Base-by-base conservation (phyloP, 495 filamentous ascomycete species). In the Lasiosphaeria hispida region DNA sequence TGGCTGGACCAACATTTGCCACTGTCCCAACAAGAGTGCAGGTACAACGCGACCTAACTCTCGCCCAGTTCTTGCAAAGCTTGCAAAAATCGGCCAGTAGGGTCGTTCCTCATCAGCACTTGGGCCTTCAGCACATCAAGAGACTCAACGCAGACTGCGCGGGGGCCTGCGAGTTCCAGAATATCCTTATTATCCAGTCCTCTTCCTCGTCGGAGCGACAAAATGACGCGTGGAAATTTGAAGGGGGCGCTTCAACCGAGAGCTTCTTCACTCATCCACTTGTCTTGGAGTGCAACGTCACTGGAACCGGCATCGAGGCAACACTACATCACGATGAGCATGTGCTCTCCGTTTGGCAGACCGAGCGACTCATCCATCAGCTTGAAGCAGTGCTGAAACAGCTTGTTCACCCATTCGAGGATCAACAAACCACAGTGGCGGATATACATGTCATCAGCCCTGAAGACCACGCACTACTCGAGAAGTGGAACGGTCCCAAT, bases 1-100 rank as follows among this genome's bases (percentile, higher is more conserved):
- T 84, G 48, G 63, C 72, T 6, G 83, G 80, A 0, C 77, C 85
- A 0, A 71, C 83, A 0, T 78, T 87, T 40, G 77, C 84, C 14
- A 86, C 85, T 0, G 66, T 86, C 0, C 85, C 85, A 5, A 67
- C 81, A 11, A 74, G 83, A 1, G 65, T 74, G 3, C 53, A 40
- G 1, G 17, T 70, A 4, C 40, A 45, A 19, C 36, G 40, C 15
- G 57, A 58, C 8, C 49, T 47, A 41, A 10, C 34, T 13, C n/a
- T 69, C 2, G 36, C 23, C 10, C 42, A 44, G 1, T 69, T 67
- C 19, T 44, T 71, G 36, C n/a, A 48, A 1, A 35, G 35, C 6
- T 33, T 80, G 1, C 78, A 81, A 41, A 34, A 48, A 5, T 66
- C 74, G 56, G 62, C 57, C 10, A 62, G 58, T 15, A 64, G 69